Evolutionary conservation across 1,284 basidiomycete genomes (phyloP), one percentile per base, ranked within the genome.

Genomic region (Malassezia sp.): DNA sequence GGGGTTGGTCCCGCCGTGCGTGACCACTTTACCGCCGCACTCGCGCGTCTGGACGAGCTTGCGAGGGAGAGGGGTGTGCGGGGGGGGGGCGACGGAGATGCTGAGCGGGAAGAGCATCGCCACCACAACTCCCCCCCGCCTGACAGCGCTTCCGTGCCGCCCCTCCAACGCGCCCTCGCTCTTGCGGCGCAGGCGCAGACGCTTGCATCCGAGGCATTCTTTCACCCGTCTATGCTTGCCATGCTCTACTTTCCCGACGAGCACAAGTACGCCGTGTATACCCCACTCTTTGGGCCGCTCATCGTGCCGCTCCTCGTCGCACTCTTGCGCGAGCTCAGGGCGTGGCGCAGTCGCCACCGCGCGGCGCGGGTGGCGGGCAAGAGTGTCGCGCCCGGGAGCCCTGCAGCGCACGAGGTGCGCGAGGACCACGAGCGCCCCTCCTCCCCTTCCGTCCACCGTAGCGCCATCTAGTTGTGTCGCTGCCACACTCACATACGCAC

Each of bases 151-250:
- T 69, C 7, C 27, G 27, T 37, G 35, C 26, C 23, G 14, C 21
- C 17, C 61, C 11, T 72, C 73, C 24, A 74, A 3, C 32, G 53
- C 6, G 53, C 78, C 0, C 75, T 89, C 34, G 68, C 73, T 32
- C 75, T 79, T 55, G 83, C 85, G 1, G 75, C 79, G 6, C 71
- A 76, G 50, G 86, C 89, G 0, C 73, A 82, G 26, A 76, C 74
- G 0, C 75, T 84, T 28, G 80, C 89, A 2, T 90, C 86, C 12
- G 77, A 81, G 31, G 93, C 93, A 0, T 97, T 96, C 75, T 97
- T 93, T 74, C 86, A 89, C 69, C 93, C 90, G 0, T 83, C 81
- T 27, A 96, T 97, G 90, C 74, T 97, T 58, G 89, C 85, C 5
- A 72, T 95, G 62, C 76, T 97, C 20, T 99, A 99, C 71, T 97